Conservation (phyloP, 805 yeast genomes). For the Alloascoidea africana region DNA sequence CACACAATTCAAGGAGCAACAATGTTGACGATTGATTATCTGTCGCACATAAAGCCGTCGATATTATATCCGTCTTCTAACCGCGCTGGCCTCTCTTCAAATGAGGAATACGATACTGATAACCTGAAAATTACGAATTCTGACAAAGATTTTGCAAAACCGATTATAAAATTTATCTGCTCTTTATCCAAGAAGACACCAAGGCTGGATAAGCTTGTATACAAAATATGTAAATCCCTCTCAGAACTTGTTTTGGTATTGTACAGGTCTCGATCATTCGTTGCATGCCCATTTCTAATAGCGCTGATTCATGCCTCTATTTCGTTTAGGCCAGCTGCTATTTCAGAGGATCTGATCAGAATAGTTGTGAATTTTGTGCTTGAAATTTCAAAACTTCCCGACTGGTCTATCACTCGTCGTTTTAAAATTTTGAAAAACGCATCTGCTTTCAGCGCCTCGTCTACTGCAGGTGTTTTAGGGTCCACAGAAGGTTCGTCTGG, state of each 20-base stretch:
- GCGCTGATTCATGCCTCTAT: slow-evolving; percentile 40
- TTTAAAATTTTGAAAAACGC: background rate
- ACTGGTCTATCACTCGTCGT: background rate
- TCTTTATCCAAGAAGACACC: slow-evolving; percentile 23
- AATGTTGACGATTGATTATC: background rate
- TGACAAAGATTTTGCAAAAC: slow-evolving; percentile 14
- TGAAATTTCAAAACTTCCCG: slow-evolving; percentile 7
- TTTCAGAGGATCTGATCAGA: slow-evolving; percentile 23
- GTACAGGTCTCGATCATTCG: background rate
- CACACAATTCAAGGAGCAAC: background rate
- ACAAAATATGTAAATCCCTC: slow-evolving; percentile 24
- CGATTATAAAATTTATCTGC: slow-evolving; percentile 26
- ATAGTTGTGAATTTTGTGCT: slow-evolving; percentile 15
- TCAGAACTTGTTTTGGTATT: slow-evolving; percentile 15
- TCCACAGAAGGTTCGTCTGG: no score
- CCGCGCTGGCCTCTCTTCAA: background rate
- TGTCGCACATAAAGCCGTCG: background rate
- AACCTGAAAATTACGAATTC: slow-evolving; percentile 6
- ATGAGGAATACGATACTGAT: background rate
- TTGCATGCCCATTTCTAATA: slow-evolving; percentile 34
- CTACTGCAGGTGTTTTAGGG: no score
- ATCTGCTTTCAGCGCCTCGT: background rate
- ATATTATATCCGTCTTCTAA: background rate
- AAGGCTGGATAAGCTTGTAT: slow-evolving; percentile 33
- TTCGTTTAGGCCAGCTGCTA: slow-evolving; percentile 48